Evolutionary conservation across 2,329 filamentous ascomycete species (phyloP), one percentile per base, ranked within the genome.

Genomic region (Phyllosticta capitalensis): DNA sequence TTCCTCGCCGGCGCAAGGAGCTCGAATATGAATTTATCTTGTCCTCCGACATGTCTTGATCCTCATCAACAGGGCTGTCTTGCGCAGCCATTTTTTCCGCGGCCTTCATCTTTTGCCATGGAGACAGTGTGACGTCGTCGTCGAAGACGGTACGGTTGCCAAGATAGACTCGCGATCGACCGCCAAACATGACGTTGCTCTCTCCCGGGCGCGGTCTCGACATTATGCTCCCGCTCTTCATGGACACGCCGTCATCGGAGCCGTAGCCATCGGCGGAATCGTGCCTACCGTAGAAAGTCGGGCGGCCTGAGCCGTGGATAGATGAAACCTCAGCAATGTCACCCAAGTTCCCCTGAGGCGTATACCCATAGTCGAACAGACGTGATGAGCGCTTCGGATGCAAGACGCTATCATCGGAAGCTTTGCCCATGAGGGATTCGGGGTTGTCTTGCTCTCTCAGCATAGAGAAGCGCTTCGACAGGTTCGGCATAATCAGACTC

Each of bases 381-480:
- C 88, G 83, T 0, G 92, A 96, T 64, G 88, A 86, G 58, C 90
- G 83, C 67, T 90, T 92, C 3, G 89, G 89, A 63, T 85, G 88
- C 20, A 97, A 76, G 2, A 97, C 92, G 65, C 92, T 96, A 73
- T 96, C 92, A 69, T 97, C 92, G 72, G 89, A 94, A 17, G 92
- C 92, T 73, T 97, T 96, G 61, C 92, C 92, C 30, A 96, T 81
- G 71, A 91, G 88, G 1, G 90, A 92, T 63, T 79, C 87, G 1
- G 92, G 92, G 67, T 96, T 91, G 71, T 96, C 92, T 71, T 96
- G 92, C 73, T 96, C 92, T 67, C 90, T 81, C 30, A 97, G 78
- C 92, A 97, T 97, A 66, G 92, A 97, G 72, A 99, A 99, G 6
- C 94, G 86, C 12, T 92, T 90, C 0, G 92, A 97, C 4, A 99